phyloP scores from a whole-genome alignment of 495 filamentous ascomycete genomes.

The Rhypophila decipiens region DNA sequence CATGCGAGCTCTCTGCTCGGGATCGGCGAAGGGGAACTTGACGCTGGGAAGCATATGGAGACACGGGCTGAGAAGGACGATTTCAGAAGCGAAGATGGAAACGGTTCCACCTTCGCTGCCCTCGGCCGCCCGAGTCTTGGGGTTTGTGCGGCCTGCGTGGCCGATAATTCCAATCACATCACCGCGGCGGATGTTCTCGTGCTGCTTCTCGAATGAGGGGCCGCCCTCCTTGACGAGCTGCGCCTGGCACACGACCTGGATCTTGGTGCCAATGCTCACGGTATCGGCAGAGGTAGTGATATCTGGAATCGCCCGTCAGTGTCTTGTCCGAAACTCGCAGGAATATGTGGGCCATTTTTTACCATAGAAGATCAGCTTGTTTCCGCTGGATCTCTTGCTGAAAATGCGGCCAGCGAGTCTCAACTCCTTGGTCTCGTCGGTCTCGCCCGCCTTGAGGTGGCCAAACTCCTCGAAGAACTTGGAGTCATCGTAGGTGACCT shows the following conservation, averaged over 20 bases:
- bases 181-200: constrained; percentile 82
- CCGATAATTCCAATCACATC: constrained; percentile 87
- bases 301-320: no score
- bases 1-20: constrained; percentile 86
- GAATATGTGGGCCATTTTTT: no score
- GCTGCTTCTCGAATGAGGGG: constrained; percentile 74
- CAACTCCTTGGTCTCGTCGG: constrained; percentile 62
- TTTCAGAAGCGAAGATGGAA: constrained; percentile 84
- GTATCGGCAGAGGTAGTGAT: constrained; percentile 54
- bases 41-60: constrained; percentile 89
- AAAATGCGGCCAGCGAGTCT: constrained; percentile 80
- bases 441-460: constrained; percentile 78
- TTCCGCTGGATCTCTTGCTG: constrained; percentile 74
- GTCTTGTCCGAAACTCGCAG: no score
- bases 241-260: constrained; percentile 88
- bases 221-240: constrained; percentile 56
- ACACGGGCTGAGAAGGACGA: constrained; percentile 82
- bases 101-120: constrained; percentile 72
- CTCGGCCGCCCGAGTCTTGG: constrained; percentile 65
- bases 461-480: constrained; percentile 71
- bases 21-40: constrained; percentile 89
- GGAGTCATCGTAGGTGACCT: constrained; percentile 69
- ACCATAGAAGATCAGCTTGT: constrained; percentile 84
- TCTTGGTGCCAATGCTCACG: constrained; percentile 55
- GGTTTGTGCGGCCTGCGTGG: constrained; percentile 81